Evolutionary conservation across 2,329 filamentous ascomycete genomes (phyloP), one percentile per base, ranked within the genome.

Genomic region (Apiospora phragmitis): DNA sequence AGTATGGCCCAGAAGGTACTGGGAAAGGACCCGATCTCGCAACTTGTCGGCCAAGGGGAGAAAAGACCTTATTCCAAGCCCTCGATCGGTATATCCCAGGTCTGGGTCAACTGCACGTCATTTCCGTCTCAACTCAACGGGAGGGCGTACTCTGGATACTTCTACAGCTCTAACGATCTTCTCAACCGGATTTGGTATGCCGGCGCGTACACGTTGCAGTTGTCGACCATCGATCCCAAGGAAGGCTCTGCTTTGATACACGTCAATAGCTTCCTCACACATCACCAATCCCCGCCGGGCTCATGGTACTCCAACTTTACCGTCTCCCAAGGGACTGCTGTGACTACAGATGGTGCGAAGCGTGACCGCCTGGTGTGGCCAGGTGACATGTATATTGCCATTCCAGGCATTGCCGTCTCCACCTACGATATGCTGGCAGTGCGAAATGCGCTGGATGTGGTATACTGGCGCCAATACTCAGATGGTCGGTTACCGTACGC

Each of bases 341-440:
- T 80, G n/a, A 76, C 78, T 0, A 75, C 78, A 1, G 88, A 91
- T 75, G 89, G 88, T 18, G 86, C 87, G 1, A 90, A 90, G 76
- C 82, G 89, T 42, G 89, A 90, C 74, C 83, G 87, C 11, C 80
- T 88, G 24, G 85, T 91, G 2, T 91, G 88, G 88, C 85, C 89
- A 14, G 89, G 89, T 1, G 89, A 91, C 75, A 88, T 91, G 82
- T 84, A 84, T 5, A 87, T 90, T 71, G 85, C 87, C 5, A 81
- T 88, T 0, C 87, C 88, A 3, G 84, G 81, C 42, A 83, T 88
- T 16, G 84, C 87, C 12, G 84, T 89, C 2, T 87, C 85, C 9
- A 89, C 87, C 0, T 84, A 85, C 38, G 87, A 89, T 73, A 78
- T 88, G 67, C 80, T 84, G 26, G 83, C 83, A 45, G 81, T 88